A percentile compares a stretch with the other conserved stretches of the same genome.
These are phyloP conservation scores for Sphagnum tenellum DNA, from an alignment of 225 moss, liverwort and hornwort genomes.

Conservation along the genomic window DNA sequence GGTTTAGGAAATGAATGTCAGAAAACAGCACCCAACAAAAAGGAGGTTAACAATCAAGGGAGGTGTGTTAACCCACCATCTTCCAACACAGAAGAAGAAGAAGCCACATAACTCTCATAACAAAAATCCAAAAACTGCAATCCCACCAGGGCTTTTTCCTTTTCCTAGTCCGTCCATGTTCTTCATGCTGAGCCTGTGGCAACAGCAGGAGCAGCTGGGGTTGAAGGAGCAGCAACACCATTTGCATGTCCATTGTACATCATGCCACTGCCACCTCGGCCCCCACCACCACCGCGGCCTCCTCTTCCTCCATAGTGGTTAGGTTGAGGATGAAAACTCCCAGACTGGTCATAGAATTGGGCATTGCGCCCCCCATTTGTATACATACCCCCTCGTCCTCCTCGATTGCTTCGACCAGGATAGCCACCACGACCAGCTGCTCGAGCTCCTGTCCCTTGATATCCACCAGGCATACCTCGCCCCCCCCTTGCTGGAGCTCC, in stretches of 20 bases:
- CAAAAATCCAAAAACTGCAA: slow-evolving; percentile 12
- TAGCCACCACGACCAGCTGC: slow-evolving; percentile 55
- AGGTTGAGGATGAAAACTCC: slow-evolving; percentile 53
- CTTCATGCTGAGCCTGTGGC: slow-evolving; percentile 39
- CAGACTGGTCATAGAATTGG: slow-evolving; percentile 66
- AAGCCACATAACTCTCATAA: slow-evolving; percentile 16
- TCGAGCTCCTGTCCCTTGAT: slow-evolving; percentile 61
- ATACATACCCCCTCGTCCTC: slow-evolving; percentile 57
- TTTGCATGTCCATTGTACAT: slow-evolving; percentile 52
- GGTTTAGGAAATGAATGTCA: too few species aligned
- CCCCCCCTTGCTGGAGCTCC: slow-evolving; percentile 51
- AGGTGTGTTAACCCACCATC: slow-evolving; percentile 8
- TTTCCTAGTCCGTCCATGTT: slow-evolving; percentile 5
- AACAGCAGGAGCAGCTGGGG: slow-evolving; percentile 32
- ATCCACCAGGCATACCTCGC: slow-evolving; percentile 49
- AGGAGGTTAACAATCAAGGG: background rate
- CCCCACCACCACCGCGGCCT: slow-evolving; percentile 57
- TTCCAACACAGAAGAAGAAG: slow-evolving; percentile 9
- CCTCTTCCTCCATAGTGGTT: slow-evolving; percentile 58
- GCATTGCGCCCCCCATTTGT: slow-evolving; percentile 58
- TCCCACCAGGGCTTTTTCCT: slow-evolving; percentile 6
- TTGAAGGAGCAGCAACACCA: slow-evolving; percentile 34
- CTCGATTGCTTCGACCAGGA: slow-evolving; percentile 56
- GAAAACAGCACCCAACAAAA: too few species aligned
- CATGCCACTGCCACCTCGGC: slow-evolving; percentile 46